Conservation (phyloP, 805 yeast species). For the Dipodascopsis uninucleata region DNA sequence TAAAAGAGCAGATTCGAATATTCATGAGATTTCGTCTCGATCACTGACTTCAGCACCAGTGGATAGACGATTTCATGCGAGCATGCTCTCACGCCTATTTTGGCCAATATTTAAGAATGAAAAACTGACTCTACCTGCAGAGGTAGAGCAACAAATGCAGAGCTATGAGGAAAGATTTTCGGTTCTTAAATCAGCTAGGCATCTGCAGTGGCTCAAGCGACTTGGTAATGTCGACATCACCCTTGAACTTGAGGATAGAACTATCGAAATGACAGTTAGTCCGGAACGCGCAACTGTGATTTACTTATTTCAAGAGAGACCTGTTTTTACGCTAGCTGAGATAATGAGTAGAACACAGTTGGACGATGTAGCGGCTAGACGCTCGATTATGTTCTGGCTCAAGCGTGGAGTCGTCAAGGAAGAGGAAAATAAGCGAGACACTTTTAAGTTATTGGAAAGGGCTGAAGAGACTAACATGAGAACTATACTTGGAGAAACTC, state of each 20-base stretch:
- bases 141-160: slow-evolving; percentile 43
- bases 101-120: slow-evolving; percentile 65
- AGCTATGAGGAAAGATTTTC: slow-evolving; percentile 46
- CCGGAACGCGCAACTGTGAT: slow-evolving; percentile 71
- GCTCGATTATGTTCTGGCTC: slow-evolving; percentile 60
- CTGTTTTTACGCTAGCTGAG: slow-evolving; percentile 35
- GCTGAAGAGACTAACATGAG: slow-evolving; percentile 26
- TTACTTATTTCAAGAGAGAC: slow-evolving; percentile 42
- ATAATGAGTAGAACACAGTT: slow-evolving; percentile 43
- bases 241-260: slow-evolving; percentile 51
- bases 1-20: slow-evolving; percentile 41
- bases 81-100: slow-evolving; percentile 69
- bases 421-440: slow-evolving; percentile 32
- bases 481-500: slow-evolving; percentile 14
- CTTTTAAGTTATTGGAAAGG: slow-evolving; percentile 43
- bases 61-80: slow-evolving; percentile 44
- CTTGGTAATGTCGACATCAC: slow-evolving; percentile 62
- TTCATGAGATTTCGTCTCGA: slow-evolving; percentile 33
- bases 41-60: slow-evolving; percentile 20
- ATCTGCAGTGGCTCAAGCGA: slow-evolving; percentile 53
- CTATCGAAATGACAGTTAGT: slow-evolving; percentile 47
- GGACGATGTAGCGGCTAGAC: slow-evolving; percentile 41
- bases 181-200: slow-evolving; percentile 52
- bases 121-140: slow-evolving; percentile 48
- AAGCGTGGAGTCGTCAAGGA: slow-evolving; percentile 51